Evolutionary conservation across 805 yeast genomes (phyloP).

Genomic region (Ogataea henricii): DNA sequence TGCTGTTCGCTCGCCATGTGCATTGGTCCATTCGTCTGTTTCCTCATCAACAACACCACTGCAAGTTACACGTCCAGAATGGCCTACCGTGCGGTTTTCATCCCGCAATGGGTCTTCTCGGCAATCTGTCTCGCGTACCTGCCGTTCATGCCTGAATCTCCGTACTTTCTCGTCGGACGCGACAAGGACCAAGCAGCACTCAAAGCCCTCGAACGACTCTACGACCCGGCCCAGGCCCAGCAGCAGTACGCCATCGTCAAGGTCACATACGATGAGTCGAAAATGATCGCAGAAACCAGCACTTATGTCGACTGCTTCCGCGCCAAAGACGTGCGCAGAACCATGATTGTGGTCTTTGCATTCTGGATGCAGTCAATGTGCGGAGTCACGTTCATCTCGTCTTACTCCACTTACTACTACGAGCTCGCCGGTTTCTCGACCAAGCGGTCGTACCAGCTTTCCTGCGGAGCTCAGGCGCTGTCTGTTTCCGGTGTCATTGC

Average conservation of each 20-base stretch:
- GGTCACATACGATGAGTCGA: constrained; percentile 34
- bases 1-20: constrained; percentile 39
- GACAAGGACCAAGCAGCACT: constrained; percentile 45
- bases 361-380: constrained; percentile 49
- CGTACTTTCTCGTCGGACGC: constrained; percentile 30
- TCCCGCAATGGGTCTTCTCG: constrained; percentile 26
- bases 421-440: constrained; percentile 49
- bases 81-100: constrained; percentile 25
- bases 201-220: constrained; percentile 35
- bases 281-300: constrained; percentile 12
- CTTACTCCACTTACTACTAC: constrained; percentile 52
- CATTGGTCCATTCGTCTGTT: constrained; percentile 18
- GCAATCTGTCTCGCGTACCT: constrained; percentile 6
- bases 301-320: constrained; percentile 47
- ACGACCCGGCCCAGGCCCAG: constrained; percentile 34
- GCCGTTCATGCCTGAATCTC: constrained; percentile 26
- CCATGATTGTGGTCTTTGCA: constrained; percentile 39
- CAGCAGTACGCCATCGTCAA: constrained; percentile 37
- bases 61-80: constrained; percentile 14
- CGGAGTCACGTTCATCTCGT: constrained; percentile 48
- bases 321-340: constrained; percentile 47
- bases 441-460: constrained; percentile 38
- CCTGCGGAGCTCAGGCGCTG: constrained; percentile 36
- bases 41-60: constrained; percentile 14
- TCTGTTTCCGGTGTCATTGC: constrained; percentile 35